Evolutionary conservation across 352 stramenopile genomes (phyloP), one percentile per base, ranked within the genome.

Genomic region (Phytopythium aichiense): DNA sequence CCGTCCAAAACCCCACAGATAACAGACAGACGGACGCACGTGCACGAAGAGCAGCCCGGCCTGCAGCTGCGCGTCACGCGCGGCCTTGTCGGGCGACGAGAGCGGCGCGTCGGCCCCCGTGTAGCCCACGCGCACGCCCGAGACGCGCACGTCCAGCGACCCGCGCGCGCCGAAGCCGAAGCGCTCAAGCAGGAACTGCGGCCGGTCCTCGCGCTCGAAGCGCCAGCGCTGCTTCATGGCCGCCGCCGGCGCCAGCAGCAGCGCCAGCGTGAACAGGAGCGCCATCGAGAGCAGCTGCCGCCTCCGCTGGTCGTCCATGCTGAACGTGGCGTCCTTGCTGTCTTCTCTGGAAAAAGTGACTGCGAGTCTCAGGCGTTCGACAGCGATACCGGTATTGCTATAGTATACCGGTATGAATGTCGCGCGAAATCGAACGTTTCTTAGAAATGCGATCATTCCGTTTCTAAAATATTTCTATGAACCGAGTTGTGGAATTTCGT

Each of bases 111-210:
- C 18, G 4, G 59, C 43, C 33, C 28, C 55, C 7, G 51, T 30
- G 9, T 60, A 30, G 0, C 35, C 35, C 30, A 73, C 67, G 18
- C 46, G 56, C 15, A 96, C 89, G 66, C 76, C 69, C 5, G 63
- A 68, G 22, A 97, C 77, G n/a, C 64, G 73, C 31, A 97, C 62
- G 59, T 95, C 74, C 67, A 97, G 79, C 43, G 70, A 65, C 7
- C 89, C 90, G 13, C 63, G 58, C 7, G 71, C 66, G 9, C 78
- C 70, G 46, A 98, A 96, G 42, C 89, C 91, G 63, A 98, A 98
- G 68, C 85, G 88, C 68, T 98, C 91, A 48, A 98, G 81, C 48
- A 94, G 71, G 69, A 97, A 98, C 51, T 94, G 70, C 38, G 66
- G 56, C 28, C 88, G 81, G 60, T 84, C 72, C 58, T 98, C 91